phyloP scores from a whole-genome alignment of 352 stramenopile species.

The Phytopythium sindhum region DNA sequence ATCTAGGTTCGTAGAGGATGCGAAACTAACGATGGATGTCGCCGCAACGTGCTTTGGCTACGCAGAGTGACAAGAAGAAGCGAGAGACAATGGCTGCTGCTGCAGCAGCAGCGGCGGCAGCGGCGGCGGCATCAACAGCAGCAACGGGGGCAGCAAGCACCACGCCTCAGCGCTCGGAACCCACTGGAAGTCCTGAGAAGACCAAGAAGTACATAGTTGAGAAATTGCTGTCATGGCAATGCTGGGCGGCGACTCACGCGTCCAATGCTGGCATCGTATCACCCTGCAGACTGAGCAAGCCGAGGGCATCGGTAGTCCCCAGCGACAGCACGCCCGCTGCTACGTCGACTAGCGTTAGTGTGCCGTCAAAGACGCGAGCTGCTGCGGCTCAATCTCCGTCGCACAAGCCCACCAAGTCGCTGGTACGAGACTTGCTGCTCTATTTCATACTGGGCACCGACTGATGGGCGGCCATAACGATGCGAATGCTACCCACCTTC shows the following conservation, averaged over 20 bases:
- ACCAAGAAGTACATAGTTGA: neutral
- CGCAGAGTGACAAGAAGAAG: slow-evolving; percentile 9
- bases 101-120: neutral
- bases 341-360: neutral
- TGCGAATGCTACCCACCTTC: neutral
- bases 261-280: neutral
- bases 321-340: neutral
- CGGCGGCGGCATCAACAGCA: neutral
- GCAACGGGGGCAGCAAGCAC: neutral
- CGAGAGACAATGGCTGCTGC: neutral
- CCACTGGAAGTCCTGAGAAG: neutral
- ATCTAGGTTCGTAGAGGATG: too few relatives aligned
- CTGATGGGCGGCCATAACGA: neutral
- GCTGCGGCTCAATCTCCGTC: neutral
- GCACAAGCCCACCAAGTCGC: slow-evolving; percentile 10
- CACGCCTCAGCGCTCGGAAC: neutral
- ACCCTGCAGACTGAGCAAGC: slow-evolving; percentile 2
- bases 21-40: neutral
- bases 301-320: neutral
- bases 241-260: neutral
- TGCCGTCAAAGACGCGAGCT: neutral
- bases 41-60: neutral
- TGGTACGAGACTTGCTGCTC: slow-evolving; percentile 15
- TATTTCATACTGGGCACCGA: slow-evolving; percentile 1
- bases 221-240: neutral